Conservation (phyloP, 2,329 filamentous ascomycete genomes). For the Ampelomyces quisqualis region DNA sequence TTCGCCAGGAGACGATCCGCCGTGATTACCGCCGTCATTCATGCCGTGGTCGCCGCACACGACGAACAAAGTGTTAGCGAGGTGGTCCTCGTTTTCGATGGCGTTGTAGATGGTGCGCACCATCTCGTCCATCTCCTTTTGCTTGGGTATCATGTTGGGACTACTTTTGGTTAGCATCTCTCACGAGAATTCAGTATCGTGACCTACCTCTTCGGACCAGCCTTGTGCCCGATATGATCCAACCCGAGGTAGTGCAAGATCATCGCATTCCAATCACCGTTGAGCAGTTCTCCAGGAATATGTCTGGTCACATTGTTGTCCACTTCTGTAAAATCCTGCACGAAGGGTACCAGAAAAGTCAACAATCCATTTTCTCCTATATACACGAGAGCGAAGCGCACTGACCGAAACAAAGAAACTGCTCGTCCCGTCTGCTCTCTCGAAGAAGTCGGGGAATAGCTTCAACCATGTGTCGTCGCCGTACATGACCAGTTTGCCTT, state of each 20-base stretch:
- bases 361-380: conserved; percentile 37
- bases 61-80: conserved; percentile 77
- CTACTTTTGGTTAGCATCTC: conserved; percentile 48
- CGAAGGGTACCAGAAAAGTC: conserved; percentile 19
- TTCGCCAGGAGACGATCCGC: conserved; percentile 88
- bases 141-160: conserved; percentile 88
- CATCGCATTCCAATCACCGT: conserved; percentile 86
- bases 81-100: conserved; percentile 68
- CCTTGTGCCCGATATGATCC: conserved; percentile 97
- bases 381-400: conserved; percentile 36
- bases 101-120: conserved; percentile 74
- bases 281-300: conserved; percentile 71
- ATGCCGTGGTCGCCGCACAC: conserved; percentile 97
- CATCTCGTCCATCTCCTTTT: conserved; percentile 88
- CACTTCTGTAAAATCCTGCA: conserved; percentile 92
- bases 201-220: conserved; percentile 73
- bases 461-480: conserved; percentile 99
- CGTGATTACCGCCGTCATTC: conserved; percentile 98
- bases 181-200: conserved; percentile 9
- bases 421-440: conserved; percentile 84
- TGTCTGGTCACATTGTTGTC: conserved; percentile 97
- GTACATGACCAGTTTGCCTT: conserved; percentile 81
- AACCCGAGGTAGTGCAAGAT: conserved; percentile 93
- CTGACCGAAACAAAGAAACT: conserved; percentile 97
- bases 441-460: conserved; percentile 86